Percentiles rank a stretch among this genome's conserved stretches.
phyloP scores from a whole-genome alignment of 2,329 filamentous ascomycete species.

The Ascochyta clinopodiicola region DNA sequence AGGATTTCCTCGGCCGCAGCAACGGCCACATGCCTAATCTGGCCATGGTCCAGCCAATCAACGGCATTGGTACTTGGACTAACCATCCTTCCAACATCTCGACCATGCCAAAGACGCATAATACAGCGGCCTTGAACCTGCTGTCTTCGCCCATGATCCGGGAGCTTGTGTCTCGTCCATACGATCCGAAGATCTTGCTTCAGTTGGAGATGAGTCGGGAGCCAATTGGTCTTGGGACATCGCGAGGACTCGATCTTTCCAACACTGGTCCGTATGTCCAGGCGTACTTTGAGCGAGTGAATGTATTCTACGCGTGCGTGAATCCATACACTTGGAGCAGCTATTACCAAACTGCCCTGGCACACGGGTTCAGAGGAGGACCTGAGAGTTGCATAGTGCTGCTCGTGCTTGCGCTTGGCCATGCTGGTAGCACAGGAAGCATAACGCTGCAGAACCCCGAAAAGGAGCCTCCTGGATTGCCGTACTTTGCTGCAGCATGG shows the following conservation, averaged over 20 bases:
- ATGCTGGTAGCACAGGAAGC: conserved; percentile 76
- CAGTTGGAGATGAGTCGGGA: conserved; percentile 82
- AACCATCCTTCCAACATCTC: conserved; percentile 72
- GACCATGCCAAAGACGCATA: conserved; percentile 85
- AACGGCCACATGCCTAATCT: conserved; percentile 45
- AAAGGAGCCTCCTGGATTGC: conserved; percentile 75
- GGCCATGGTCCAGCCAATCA: conserved; percentile 50
- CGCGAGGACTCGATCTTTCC: conserved; percentile 72
- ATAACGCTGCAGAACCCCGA: conserved; percentile 74
- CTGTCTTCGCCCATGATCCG: conserved; percentile 82
- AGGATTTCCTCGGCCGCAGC: conserved; percentile 50
- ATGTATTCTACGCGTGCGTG: conserved; percentile 85
- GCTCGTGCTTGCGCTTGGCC: conserved; percentile 77
- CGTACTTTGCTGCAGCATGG: conserved; percentile 84
- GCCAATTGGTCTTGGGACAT: conserved; percentile 66
- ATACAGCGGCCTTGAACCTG: conserved; percentile 78
- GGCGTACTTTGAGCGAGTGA: conserved; percentile 81
- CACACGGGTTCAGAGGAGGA: conserved; percentile 77
- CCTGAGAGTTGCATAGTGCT: conserved; percentile 84
- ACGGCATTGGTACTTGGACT: conserved; percentile 75
- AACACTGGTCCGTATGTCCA: conserved; percentile 78
- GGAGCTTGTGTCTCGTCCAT: conserved; percentile 76
- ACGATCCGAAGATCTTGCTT: conserved; percentile 80
- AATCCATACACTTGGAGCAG: conserved; percentile 81
- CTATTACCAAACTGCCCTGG: conserved; percentile 76